Conservation (phyloP, 2,329 filamentous ascomycete genomes). For the Mycosphaerella sp. region DNA sequence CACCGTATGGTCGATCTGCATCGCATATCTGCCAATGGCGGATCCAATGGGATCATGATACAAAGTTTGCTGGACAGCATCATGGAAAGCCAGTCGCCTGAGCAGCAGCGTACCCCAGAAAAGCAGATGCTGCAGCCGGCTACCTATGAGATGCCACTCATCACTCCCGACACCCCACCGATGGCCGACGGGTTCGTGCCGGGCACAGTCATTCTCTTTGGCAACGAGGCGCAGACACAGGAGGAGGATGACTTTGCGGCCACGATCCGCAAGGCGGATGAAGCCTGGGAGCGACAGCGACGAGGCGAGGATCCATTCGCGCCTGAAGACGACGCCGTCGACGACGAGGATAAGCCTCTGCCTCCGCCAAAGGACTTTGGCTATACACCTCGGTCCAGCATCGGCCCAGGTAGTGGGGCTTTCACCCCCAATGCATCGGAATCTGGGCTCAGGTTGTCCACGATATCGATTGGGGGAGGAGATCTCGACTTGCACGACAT, state of each 20-base stretch:
- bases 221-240: constrained; percentile 14
- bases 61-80: constrained; percentile 33
- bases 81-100: constrained; percentile 9
- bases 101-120: constrained; percentile 14
- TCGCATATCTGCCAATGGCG: constrained; percentile 30
- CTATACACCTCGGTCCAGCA: constrained; percentile 33
- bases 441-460: constrained; percentile 28
- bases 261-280: constrained; percentile 29
- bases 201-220: constrained; percentile 31
- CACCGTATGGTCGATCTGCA: constrained; percentile 30
- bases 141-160: constrained; percentile 27
- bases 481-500: constrained; percentile 36
- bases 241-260: constrained; percentile 29
- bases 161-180: constrained; percentile 31
- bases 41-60: constrained; percentile 33
- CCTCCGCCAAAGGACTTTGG: constrained; percentile 41
- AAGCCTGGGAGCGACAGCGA: constrained; percentile 30
- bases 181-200: constrained; percentile 23
- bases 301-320: constrained; percentile 21
- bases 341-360: constrained; percentile 34
- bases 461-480: constrained; percentile 30
- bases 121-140: constrained; percentile 19
- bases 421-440: constrained; percentile 20
- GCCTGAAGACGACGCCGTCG: constrained; percentile 27
- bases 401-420: constrained; percentile 23